Evolutionary conservation across 441 rosid genomes (phyloP).

Genomic region (Populus tomentosa): DNA sequence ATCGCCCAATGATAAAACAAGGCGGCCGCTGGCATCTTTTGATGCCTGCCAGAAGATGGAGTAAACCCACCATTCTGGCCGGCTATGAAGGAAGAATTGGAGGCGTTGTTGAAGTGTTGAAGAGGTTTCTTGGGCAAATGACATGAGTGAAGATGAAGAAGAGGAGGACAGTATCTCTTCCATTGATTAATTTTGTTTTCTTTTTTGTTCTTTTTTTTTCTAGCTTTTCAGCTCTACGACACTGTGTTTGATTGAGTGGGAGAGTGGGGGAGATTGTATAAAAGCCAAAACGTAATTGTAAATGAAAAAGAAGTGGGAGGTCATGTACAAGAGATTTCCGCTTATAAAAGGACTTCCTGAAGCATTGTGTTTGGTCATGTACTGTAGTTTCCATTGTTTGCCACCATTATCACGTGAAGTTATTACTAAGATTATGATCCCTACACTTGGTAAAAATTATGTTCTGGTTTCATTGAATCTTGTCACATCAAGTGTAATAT

Average conservation of each 20-base stretch:
- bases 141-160: too few species aligned
- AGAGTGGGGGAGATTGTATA: not conserved
- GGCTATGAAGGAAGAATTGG: too few species aligned
- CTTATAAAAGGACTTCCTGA: not conserved
- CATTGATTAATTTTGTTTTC: too few species aligned
- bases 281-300: not conserved
- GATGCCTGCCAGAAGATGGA: too few species aligned
- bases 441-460: not conserved
- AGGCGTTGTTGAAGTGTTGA: too few species aligned
- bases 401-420: not conserved
- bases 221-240: not conserved
- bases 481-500: not conserved
- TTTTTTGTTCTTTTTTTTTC: not conserved
- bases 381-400: not conserved
- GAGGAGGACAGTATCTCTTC: too few species aligned
- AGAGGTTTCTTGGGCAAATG: too few species aligned
- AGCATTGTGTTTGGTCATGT: not conserved
- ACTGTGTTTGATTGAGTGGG: not conserved
- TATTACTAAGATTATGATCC: not conserved
- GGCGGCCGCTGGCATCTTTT: too few species aligned
- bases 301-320: not conserved
- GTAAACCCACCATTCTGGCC: too few species aligned
- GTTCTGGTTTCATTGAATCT: constrained; percentile 3
- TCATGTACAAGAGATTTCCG: not conserved
- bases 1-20: too few species aligned